Conservation (phyloP, 2,329 filamentous ascomycete species). For the Tolypocladium nubicola region DNA sequence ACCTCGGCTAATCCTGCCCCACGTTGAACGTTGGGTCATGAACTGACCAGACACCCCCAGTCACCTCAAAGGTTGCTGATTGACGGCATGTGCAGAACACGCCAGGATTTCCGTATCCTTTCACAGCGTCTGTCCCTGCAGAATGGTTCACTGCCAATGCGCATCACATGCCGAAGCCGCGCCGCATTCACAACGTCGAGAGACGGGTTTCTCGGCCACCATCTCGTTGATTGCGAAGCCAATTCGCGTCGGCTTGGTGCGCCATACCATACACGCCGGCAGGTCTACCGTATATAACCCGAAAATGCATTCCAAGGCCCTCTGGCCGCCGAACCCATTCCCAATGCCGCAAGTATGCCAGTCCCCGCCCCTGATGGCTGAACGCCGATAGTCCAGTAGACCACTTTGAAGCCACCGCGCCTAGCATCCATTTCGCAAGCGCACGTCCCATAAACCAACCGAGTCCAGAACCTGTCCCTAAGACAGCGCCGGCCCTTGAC, state of each 20-base stretch:
- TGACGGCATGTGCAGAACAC: background rate
- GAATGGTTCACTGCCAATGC: background rate
- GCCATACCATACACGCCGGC: conserved; percentile 5
- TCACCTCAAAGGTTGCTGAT: too few relatives aligned
- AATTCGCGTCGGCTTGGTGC: conserved; percentile 2
- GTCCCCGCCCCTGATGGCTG: conserved; percentile 17
- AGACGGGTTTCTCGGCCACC: background rate
- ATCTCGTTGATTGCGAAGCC: background rate
- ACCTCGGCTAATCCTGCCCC: conserved; percentile 20
- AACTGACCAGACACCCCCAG: background rate
- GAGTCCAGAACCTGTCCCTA: conserved; percentile 7
- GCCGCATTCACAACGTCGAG: background rate
- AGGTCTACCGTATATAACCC: conserved; percentile 10
- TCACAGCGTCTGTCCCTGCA: background rate
- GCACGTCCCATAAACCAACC: background rate
- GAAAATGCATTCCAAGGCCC: conserved; percentile 19
- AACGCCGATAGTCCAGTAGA: conserved; percentile 17
- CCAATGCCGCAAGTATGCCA: conserved; percentile 17
- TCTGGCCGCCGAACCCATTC: conserved; percentile 17
- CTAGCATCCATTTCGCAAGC: conserved; percentile 4
- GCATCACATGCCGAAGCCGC: background rate
- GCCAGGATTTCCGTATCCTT: too few relatives aligned
- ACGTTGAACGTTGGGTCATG: background rate
- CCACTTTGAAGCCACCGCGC: conserved; percentile 8
- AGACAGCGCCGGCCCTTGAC: conserved; percentile 18